A percentile compares a stretch with the other conserved stretches of the same genome.
Conservation (phyloP, 306 rosid species). For the Cicer bijugum region DNA sequence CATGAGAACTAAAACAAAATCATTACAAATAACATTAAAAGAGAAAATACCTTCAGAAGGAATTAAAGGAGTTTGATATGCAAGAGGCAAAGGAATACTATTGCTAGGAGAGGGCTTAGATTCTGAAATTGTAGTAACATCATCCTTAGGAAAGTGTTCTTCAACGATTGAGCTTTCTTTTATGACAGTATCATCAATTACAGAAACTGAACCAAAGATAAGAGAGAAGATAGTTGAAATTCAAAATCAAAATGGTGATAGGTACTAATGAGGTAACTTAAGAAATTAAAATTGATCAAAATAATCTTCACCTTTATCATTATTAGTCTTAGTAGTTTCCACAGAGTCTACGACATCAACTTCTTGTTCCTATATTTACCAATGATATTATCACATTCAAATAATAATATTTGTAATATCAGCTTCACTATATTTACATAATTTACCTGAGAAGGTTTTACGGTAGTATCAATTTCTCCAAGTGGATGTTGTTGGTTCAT, state of each 20-base stretch:
- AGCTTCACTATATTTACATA: not conserved
- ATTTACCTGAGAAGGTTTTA: too few relatives aligned
- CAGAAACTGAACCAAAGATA: not conserved
- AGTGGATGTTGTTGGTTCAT: too few relatives aligned
- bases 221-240: not conserved
- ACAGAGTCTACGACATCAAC: not conserved
- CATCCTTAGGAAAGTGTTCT: not conserved
- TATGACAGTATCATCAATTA: not conserved
- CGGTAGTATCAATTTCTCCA: too few relatives aligned
- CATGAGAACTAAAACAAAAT: not conserved
- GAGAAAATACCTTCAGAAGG: not conserved
- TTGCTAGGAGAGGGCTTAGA: not conserved
- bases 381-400: not conserved
- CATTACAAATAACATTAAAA: not conserved
- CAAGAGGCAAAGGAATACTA: not conserved
- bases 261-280: not conserved
- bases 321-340: not conserved
- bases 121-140: not conserved
- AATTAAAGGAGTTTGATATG: not conserved
- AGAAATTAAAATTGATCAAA: not conserved
- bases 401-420: not conserved
- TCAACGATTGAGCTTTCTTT: not conserved
- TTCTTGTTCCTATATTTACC: not conserved
- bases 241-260: not conserved
- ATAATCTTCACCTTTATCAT: not conserved